These are phyloP conservation scores for Kokia cookei DNA, from an alignment of 441 rosid species.

Conservation along the genomic window DNA sequence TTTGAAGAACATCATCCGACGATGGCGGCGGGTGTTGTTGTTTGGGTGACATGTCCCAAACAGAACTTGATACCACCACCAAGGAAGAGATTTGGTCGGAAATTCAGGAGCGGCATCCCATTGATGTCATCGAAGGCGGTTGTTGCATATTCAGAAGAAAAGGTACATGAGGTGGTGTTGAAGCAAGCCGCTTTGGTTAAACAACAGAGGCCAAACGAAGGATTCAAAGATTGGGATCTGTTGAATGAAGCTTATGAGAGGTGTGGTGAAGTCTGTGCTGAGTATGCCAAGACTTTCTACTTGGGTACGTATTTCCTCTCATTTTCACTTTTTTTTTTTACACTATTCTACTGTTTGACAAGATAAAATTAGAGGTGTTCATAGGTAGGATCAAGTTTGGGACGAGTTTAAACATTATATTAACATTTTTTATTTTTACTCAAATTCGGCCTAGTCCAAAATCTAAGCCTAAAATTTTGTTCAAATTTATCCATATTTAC, in stretches of 20 bases:
- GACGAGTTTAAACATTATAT: too few relatives aligned
- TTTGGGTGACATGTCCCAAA: too few relatives aligned
- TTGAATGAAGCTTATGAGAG: slow-evolving; percentile 40
- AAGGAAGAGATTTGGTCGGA: not conserved
- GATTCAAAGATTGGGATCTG: slow-evolving; percentile 16
- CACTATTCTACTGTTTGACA: too few relatives aligned
- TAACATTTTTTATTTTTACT: too few relatives aligned
- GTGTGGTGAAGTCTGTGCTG: slow-evolving; percentile 55
- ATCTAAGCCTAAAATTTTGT: too few relatives aligned
- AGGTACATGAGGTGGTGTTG: slow-evolving; percentile 41
- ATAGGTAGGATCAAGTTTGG: too few relatives aligned
- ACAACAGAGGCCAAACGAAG: slow-evolving; percentile 14
- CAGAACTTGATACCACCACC: not conserved
- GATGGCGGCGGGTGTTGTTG: too few relatives aligned
- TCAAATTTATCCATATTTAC: too few relatives aligned
- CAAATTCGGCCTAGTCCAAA: too few relatives aligned
- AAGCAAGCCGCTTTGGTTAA: slow-evolving; percentile 46
- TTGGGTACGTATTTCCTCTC: slow-evolving; percentile 26
- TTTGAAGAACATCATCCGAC: too few relatives aligned
- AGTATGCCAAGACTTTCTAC: slow-evolving; percentile 51
- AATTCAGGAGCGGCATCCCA: not conserved
- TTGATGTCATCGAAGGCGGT: not conserved
- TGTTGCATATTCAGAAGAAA: slow-evolving; percentile 31
- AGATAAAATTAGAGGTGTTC: not conserved
- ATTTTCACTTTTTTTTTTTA: not conserved